Percentiles rank a stretch among this genome's conserved stretches.
Conservation (phyloP, 2,329 filamentous ascomycete species). For the Pseudonectria buxi region DNA sequence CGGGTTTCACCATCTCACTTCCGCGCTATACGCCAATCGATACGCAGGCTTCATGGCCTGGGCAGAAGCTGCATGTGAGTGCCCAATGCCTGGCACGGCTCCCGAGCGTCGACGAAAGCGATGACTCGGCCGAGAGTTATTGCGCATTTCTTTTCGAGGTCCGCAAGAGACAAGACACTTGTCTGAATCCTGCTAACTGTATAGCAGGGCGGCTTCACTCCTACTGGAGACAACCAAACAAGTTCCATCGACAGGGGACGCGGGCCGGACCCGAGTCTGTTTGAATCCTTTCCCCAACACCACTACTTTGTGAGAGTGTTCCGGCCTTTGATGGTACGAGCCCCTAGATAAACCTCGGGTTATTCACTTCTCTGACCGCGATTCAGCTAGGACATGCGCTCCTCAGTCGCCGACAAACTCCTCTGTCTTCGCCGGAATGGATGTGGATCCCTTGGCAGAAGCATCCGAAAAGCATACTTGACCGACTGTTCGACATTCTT, state of each 20-base stretch:
- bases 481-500: constrained; percentile 46
- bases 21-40: constrained; percentile 33
- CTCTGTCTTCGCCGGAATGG: constrained; percentile 47
- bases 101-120: constrained; percentile 23
- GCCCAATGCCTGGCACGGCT: constrained; percentile 40
- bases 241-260: too few relatives aligned
- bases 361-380: constrained; percentile 8
- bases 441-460: constrained; percentile 42
- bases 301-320: constrained; percentile 53
- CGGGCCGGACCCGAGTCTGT: constrained; percentile 26
- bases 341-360: neutral
- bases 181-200: neutral
- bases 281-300: constrained; percentile 49
- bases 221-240: too few relatives aligned
- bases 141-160: constrained; percentile 51
- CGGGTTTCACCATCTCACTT: constrained; percentile 31
- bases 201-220: too few relatives aligned
- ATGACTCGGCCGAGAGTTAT: constrained; percentile 31
- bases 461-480: constrained; percentile 45
- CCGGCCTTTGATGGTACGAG: constrained; percentile 45
- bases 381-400: constrained; percentile 40
- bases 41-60: constrained; percentile 27
- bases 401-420: constrained; percentile 42
- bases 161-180: constrained; percentile 10
- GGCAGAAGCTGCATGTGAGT: constrained; percentile 34